Evolutionary conservation across 345 rosid genomes (phyloP), one percentile per base, ranked within the genome.

Genomic region (Passiflora organensis): DNA sequence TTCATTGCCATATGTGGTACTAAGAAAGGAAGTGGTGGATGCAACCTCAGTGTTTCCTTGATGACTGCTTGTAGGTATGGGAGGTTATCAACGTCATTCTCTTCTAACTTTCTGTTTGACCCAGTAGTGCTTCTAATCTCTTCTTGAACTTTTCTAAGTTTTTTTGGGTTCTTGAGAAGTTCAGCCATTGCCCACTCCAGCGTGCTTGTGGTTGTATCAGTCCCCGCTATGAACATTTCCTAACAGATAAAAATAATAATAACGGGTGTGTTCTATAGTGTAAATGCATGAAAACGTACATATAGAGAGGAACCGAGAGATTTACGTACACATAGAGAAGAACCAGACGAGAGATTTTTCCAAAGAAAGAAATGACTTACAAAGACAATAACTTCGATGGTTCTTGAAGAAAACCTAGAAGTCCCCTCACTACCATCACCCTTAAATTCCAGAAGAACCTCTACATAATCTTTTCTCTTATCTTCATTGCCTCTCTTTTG

Each of bases 141-240:
- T 1, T 65, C 54, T 58, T 86, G 97, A 51, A 75, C 78, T 61
- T 70, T 80, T 22, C 49, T 17, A 13, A 86, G 64, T 2, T 32
- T 34, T 36, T 34, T 53, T 51, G 86, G 90, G 43, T 84, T 76
- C 51, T 53, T 80, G 13, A 87, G 66, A 14, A 89, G 93, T 58
- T 86, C 97, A 0, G 95, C 78, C 82, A 89, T 75, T 42, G 97
- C 90, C 97, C 97, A 89, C 63, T 86, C 95, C 48, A 89, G 65
- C 1, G 93, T 86, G 77, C 91, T 84, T 4, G 95, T 72, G 32
- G 97, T 82, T 23, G 97, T 89, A 62, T 89, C 97, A 2, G 89
- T 89, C 34, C 93, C 97, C 0, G 97, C 97, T 0, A 67, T 68
- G 56, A 89, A 89, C 93, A 89, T 80, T 51, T 89, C 95, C 97